Percentiles rank a stretch among this genome's conserved stretches.
Conservation (phyloP, 306 rosid genomes). For the Cicer yamashitae region DNA sequence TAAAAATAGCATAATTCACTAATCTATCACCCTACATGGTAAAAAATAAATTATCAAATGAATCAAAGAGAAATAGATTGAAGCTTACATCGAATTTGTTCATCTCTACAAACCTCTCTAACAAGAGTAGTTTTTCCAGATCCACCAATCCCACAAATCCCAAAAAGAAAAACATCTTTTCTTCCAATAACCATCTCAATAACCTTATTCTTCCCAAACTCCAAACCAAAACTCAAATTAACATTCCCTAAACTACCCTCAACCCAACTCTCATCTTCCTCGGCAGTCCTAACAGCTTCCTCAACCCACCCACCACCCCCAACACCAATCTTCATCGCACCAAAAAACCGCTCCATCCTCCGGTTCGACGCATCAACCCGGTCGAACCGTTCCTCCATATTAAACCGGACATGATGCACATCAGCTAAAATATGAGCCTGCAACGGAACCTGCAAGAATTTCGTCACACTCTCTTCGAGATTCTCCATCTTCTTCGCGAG, state of each 20-base stretch:
- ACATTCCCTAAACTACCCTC: slow-evolving; percentile 51
- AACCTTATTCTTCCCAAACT: slow-evolving; percentile 69
- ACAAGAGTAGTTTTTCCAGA: slow-evolving; percentile 93
- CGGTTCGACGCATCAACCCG: slow-evolving; percentile 57
- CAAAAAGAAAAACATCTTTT: slow-evolving; percentile 58
- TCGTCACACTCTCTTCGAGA: slow-evolving; percentile 65
- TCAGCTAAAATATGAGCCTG: slow-evolving; percentile 78
- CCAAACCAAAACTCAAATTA: slow-evolving; percentile 55
- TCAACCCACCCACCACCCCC: slow-evolving; percentile 72
- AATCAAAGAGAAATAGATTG: not conserved
- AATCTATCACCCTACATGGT: not conserved
- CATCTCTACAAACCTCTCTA: slow-evolving; percentile 67
- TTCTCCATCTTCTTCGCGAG: slow-evolving; percentile 70
- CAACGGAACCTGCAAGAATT: slow-evolving; percentile 56
- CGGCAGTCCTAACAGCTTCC: slow-evolving; percentile 67
- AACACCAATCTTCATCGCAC: slow-evolving; percentile 64
- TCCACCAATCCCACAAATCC: slow-evolving; percentile 80
- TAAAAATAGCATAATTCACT: not conserved
- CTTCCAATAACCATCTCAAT: slow-evolving; percentile 61
- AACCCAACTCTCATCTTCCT: slow-evolving; percentile 61
- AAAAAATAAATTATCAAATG: not conserved
- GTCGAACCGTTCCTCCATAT: slow-evolving; percentile 67
- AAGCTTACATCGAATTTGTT: slow-evolving; percentile 69
- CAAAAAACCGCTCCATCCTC: slow-evolving; percentile 61
- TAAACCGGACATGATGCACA: slow-evolving; percentile 59